A percentile compares a stretch with the other conserved stretches of the same genome.
These are phyloP conservation scores for Alternaria atra DNA, from an alignment of 2,329 filamentous ascomycete genomes.

Conservation along the genomic window DNA sequence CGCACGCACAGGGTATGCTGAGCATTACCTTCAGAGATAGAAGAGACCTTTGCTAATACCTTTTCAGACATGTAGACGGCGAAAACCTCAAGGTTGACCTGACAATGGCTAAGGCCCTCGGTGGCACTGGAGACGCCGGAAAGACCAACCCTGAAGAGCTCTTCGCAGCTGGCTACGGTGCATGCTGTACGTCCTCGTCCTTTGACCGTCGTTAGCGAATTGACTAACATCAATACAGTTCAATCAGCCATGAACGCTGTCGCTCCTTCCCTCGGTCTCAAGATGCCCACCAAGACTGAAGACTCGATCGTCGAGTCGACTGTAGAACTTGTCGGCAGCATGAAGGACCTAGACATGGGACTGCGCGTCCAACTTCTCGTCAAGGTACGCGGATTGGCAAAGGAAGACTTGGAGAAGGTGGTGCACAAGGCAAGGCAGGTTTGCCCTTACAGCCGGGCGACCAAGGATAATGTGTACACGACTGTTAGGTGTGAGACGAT, in stretches of 20 bases:
- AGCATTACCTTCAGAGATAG: not conserved
- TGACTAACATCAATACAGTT: not conserved
- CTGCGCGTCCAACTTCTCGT: constrained; percentile 57
- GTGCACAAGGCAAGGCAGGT: constrained; percentile 47
- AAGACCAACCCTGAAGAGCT: constrained; percentile 59
- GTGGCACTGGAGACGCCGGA: constrained; percentile 52
- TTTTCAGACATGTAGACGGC: constrained; percentile 41
- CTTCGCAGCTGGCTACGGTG: constrained; percentile 59
- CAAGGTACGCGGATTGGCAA: constrained; percentile 43
- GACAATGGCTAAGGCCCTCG: constrained; percentile 56
- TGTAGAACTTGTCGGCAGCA: constrained; percentile 57
- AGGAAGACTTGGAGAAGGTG: constrained; percentile 48
- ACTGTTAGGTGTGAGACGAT: constrained; percentile 32
- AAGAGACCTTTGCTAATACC: not conserved
- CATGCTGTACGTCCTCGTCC: constrained; percentile 49
- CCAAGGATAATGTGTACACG: constrained; percentile 46
- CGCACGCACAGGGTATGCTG: constrained; percentile 45
- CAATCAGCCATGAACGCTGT: constrained; percentile 59
- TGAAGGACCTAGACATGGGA: constrained; percentile 58
- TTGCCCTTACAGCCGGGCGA: constrained; percentile 48
- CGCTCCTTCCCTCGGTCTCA: constrained; percentile 53
- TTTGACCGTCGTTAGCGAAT: fast-evolving
- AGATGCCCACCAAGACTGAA: constrained; percentile 52
- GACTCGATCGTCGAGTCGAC: constrained; percentile 54
- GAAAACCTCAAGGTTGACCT: constrained; percentile 52